Evolutionary conservation across 352 stramenopile species (phyloP), one percentile per base, ranked within the genome.

Genomic region (Elongisporangium senticosum): DNA sequence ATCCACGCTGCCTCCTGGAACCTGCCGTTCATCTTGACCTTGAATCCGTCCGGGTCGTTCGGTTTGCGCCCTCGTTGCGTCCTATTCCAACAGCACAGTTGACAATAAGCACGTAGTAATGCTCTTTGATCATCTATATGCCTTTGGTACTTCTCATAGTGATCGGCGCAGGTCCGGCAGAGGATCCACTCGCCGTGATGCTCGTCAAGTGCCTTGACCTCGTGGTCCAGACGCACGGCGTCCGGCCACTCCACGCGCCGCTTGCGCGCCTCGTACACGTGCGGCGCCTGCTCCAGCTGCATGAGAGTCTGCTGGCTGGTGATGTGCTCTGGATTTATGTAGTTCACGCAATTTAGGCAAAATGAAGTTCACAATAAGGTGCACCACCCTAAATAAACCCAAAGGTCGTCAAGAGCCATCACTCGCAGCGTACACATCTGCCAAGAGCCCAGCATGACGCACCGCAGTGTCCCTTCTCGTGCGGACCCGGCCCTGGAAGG

Each of bases 11-110:
- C 74, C 53, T 83, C 73, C 55, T 87, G 76, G 60, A 86, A 87
- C 21, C 59, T 70, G 2, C 76, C 74, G 40, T 89, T 89, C 79
- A 89, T 89, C 52, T 85, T 89, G 14, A 89, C 73, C 52, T 86
- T 89, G 55, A 87, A 89, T 2, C 79, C 79, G 6, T 75, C 65
- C 3, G 74, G 72, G 33, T 86, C 79, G 57, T 87, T 87, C n/a
- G 79, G 79, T 56, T 75, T 77, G 15, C 79, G 69, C 19, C 79
- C 79, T 52, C 71, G 64, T 39, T 61, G 66, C 37, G 79, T 87
- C 33, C 76, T 89, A 26, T 4, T 37, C 23, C 49, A 20, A 49
- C 37, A 11, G 0, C 20, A 53, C 22, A 59, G 47, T 26, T 49
- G 22, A 37, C 24, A 48, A 57, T 3, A 56, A 14, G 19, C 6